phyloP scores from a whole-genome alignment of 306 rosid species.

The Fragaria ananassa region DNA sequence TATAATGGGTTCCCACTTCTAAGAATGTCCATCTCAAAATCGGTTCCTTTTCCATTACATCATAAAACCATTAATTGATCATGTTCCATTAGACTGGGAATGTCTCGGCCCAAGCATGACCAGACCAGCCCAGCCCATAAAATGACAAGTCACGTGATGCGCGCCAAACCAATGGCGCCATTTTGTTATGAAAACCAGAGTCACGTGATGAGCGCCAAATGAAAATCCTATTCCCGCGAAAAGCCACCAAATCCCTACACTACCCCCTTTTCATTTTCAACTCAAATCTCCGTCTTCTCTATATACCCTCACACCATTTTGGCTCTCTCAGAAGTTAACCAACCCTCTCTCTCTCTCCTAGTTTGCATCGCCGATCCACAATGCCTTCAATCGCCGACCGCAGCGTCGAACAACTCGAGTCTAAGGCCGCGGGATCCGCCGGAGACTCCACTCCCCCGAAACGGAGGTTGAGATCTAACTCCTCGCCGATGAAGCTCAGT shows the following conservation, averaged over 20 bases:
- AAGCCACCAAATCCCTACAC: background rate
- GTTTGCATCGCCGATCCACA: background rate
- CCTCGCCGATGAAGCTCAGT: slow-evolving; percentile 21
- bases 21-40: too few species aligned
- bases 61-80: too few species aligned
- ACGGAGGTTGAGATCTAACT: slow-evolving; percentile 42
- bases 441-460: slow-evolving; percentile 32
- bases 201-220: background rate
- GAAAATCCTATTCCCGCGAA: background rate
- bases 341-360: background rate
- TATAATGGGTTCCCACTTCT: too few species aligned
- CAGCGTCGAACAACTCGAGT: background rate
- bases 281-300: background rate
- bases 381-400: background rate
- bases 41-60: too few species aligned
- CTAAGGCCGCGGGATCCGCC: slow-evolving; percentile 11
- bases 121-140: background rate
- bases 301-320: background rate
- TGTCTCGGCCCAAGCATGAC: too few species aligned
- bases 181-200: background rate
- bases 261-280: background rate
- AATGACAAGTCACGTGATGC: background rate
- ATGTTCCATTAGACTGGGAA: too few species aligned
- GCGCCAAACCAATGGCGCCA: background rate
- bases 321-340: background rate